Evolutionary conservation across 129 eudicot species (phyloP).

Genomic region (Apium graveolens): DNA sequence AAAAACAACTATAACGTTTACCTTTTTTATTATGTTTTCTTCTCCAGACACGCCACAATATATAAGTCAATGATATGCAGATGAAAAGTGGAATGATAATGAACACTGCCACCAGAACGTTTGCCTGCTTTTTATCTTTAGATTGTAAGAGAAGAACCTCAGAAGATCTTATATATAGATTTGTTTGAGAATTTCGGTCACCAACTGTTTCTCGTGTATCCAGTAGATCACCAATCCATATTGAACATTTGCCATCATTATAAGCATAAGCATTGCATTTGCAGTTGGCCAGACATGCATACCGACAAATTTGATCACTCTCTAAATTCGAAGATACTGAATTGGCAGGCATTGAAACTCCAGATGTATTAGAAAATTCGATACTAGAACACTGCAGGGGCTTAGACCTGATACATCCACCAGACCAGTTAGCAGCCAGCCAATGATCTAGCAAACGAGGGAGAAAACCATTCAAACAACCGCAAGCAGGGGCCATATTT

Average conservation of each 20-base stretch:
- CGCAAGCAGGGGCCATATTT: rapidly evolving
- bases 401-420: neutral
- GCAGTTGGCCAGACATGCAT: neutral
- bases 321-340: neutral
- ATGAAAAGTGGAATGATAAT: neutral
- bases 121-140: neutral
- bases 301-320: neutral
- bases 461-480: neutral
- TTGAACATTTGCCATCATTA: too few relatives aligned
- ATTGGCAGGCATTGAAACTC: neutral
- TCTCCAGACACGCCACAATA: neutral
- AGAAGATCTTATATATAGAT: neutral
- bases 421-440: neutral
- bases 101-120: neutral
- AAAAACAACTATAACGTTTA: neutral
- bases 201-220: too few relatives aligned
- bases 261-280: too few relatives aligned
- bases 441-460: neutral
- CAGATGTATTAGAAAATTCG: neutral
- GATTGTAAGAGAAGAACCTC: neutral
- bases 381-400: neutral
- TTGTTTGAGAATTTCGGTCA: too few relatives aligned
- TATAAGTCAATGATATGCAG: neutral
- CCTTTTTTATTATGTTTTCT: neutral
- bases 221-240: too few relatives aligned